These are phyloP conservation scores for Centrapalus pauciflorus DNA, from an alignment of 129 eudicot genomes.

Conservation along the genomic window DNA sequence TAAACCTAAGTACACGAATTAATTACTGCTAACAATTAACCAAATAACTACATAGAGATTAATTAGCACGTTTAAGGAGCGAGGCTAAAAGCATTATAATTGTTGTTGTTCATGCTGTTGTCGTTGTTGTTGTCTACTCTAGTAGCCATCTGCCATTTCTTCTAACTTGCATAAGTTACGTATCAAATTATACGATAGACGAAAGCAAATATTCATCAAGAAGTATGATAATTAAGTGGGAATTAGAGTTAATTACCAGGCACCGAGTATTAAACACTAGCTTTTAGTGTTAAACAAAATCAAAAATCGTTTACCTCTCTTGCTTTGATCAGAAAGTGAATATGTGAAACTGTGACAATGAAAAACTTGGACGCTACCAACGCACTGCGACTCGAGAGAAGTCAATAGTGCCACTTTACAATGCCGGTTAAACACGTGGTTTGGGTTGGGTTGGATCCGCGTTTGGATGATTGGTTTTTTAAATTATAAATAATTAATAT, in stretches of 20 bases:
- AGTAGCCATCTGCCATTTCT: slow-evolving; percentile 41
- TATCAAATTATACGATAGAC: not conserved
- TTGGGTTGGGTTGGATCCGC: too few species aligned
- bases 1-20: not conserved
- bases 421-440: too few species aligned
- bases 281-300: not conserved
- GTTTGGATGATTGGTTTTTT: too few species aligned
- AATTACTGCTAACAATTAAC: not conserved
- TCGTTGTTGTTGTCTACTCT: slow-evolving; percentile 18
- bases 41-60: not conserved
- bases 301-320: not conserved
- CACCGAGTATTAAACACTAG: slow-evolving; percentile 16
- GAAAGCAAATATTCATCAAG: not conserved
- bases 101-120: not conserved
- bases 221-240: not conserved
- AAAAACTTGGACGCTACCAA: not conserved
- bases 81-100: slow-evolving; percentile 8
- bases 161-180: not conserved
- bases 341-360: not conserved
- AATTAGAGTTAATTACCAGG: not conserved
- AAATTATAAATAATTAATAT: too few species aligned
- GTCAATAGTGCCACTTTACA: slow-evolving; percentile 1
- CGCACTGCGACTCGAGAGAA: not conserved
- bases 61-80: slow-evolving; percentile 26
- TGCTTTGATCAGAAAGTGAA: too few species aligned